Base-by-base conservation (phyloP, 495 filamentous ascomycete species). In the Trichoderma asperelloides region DNA sequence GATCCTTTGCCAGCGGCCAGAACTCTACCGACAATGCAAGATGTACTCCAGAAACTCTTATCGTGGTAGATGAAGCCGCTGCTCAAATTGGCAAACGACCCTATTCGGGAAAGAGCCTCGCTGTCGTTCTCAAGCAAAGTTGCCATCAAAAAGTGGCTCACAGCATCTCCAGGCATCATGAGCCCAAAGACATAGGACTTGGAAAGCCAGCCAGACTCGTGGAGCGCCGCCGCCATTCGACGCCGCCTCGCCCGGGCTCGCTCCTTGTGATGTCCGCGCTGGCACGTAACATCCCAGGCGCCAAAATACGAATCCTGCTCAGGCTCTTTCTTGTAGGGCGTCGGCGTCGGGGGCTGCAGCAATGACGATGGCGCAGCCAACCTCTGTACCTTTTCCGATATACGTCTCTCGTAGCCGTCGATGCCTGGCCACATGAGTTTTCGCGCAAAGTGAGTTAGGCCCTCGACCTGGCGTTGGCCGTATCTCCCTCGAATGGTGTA, bases 11-110 rank as follows among this genome's bases (percentile, higher is more conserved):
- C 75, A 41, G 87, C 85, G 66, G 88, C 87, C 27, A 96, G 71
- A 0, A 96, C 89, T 40, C 90, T 85, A 9, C 90, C 90, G 28
- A 93, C 85, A 51, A 95, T 81, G 71, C 89, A 92, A 55, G 82
- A 78, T 40, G 89, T 92, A 75, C 90, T 93, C 92, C 92, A 96
- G 80, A 89, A 95, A 66, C 86, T 93, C 69, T 84, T 86, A 21
- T 80, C 84, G 11, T 71, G 73, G 71, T 91, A 92, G 9, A 88
- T 75, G 70, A 96, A 92, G 4, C 91, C 92, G n/a, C 89, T 89
- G 70, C 88, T 89, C 9, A 96, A 77, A 73, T 89, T 92, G 2
- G 86, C 88, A 55, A 83, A 81, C 25, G 86, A 80, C 0, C 92
- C 92, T 4, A 96, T 80, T 60, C 71, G 82, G 18, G 80, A 74